phyloP scores from a whole-genome alignment of 1,284 basidiomycete species.

The Cerrena zonata region DNA sequence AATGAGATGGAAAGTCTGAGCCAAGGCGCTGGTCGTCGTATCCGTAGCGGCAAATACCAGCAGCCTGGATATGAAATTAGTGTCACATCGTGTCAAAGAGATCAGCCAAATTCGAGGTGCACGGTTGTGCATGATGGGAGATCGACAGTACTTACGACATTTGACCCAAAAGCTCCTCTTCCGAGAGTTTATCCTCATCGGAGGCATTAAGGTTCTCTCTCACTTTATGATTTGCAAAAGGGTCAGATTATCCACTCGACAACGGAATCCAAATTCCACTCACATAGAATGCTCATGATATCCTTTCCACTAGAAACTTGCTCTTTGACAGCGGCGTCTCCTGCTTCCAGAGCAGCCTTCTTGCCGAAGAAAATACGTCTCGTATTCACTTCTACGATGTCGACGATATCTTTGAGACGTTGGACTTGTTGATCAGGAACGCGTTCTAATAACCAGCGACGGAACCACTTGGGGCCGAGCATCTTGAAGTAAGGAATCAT shows the following conservation, averaged over 20 bases:
- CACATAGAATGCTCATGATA: constrained; percentile 38
- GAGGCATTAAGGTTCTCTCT: constrained; percentile 22
- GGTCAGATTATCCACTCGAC: not conserved
- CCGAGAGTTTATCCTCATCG: constrained; percentile 16
- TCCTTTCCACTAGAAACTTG: constrained; percentile 38
- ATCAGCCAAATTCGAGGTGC: not conserved
- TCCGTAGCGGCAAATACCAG: constrained; percentile 19
- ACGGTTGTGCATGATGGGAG: no score
- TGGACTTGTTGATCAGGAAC: constrained; percentile 28
- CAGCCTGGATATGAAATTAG: no score
- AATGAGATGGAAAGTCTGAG: constrained; percentile 15
- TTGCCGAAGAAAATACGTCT: constrained; percentile 31
- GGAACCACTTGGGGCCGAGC: constrained; percentile 1
- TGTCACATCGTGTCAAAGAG: not conserved
- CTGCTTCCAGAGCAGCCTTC: constrained; percentile 18
- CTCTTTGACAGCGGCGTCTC: constrained; percentile 16
- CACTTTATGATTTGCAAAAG: constrained; percentile 15
- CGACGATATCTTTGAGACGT: constrained; percentile 26
- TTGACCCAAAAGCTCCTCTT: constrained; percentile 23
- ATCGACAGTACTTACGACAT: constrained; percentile 23
- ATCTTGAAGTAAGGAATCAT: not conserved
- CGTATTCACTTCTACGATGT: constrained; percentile 31
- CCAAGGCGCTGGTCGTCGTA: constrained; percentile 18
- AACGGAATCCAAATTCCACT: constrained; percentile 13
- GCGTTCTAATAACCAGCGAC: constrained; percentile 21